Percentiles rank a stretch among this genome's conserved stretches.
Evolutionary conservation across 345 rosid species (phyloP).

Genomic region (Lenwebbia sp.): DNA sequence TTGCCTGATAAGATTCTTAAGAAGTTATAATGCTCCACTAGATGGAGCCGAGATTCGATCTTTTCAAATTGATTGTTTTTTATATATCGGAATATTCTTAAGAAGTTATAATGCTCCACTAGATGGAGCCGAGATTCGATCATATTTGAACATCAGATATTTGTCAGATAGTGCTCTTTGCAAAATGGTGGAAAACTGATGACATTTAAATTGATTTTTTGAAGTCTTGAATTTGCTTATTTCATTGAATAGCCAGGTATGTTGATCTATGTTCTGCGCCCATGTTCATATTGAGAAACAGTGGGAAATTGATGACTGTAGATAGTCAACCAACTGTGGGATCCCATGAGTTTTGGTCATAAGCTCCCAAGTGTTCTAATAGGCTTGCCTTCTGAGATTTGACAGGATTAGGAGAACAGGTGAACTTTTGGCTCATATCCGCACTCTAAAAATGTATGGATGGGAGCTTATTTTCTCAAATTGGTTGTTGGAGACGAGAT

Average conservation of each 20-base stretch:
- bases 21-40: neutral
- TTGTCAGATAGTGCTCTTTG: neutral
- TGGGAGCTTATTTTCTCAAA: slow-evolving; percentile 81
- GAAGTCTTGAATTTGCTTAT: neutral
- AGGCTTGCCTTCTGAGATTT: neutral
- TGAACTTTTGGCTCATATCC: slow-evolving; percentile 73
- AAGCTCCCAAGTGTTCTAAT: neutral
- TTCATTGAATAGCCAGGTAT: neutral
- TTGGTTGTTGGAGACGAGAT: slow-evolving; percentile 71
- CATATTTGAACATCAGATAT: neutral
- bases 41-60: neutral
- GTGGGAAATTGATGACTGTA: neutral
- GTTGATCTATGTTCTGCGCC: neutral
- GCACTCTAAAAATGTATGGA: slow-evolving; percentile 77
- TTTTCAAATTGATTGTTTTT: no score
- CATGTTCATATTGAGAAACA: neutral
- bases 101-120: neutral
- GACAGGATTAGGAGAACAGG: slow-evolving; percentile 83
- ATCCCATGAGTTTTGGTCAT: neutral
- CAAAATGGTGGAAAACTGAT: neutral
- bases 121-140: neutral
- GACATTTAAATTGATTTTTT: neutral
- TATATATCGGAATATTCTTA: neutral
- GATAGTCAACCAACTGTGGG: neutral
- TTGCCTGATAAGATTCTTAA: neutral